Evolutionary conservation across 306 rosid genomes (phyloP).

Genomic region (Trifolium fragiferum): DNA sequence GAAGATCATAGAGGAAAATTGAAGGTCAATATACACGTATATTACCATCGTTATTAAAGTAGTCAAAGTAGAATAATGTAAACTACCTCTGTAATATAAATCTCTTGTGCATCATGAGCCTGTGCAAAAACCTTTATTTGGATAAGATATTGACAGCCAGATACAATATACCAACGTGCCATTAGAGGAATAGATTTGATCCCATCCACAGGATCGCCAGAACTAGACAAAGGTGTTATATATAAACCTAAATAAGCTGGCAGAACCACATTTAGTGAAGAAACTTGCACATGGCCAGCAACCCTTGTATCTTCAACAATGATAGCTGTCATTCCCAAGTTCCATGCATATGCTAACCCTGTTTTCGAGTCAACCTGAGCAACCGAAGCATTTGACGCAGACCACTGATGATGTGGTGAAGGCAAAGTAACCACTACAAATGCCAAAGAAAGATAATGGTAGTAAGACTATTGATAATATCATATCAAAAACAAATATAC

Average conservation of each 20-base stretch:
- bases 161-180: no score
- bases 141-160: no score
- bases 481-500: constrained; percentile 33
- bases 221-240: no score
- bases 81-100: no score
- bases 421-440: constrained; percentile 82
- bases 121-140: no score
- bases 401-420: constrained; percentile 90
- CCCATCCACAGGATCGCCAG: no score
- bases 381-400: constrained; percentile 81
- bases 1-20: no score
- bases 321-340: constrained; percentile 72
- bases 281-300: constrained; percentile 80
- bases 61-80: no score
- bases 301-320: constrained; percentile 90
- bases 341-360: constrained; percentile 71
- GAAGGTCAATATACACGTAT: no score
- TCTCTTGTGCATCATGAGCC: no score
- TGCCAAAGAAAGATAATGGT: constrained; percentile 39
- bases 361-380: constrained; percentile 66
- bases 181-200: no score
- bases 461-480: constrained; percentile 38
- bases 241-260: constrained; percentile 70
- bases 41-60: no score
- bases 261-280: constrained; percentile 80